These are phyloP conservation scores for Euphorbia schlechtendalii DNA, from an alignment of 441 rosid species.

Conservation along the genomic window DNA sequence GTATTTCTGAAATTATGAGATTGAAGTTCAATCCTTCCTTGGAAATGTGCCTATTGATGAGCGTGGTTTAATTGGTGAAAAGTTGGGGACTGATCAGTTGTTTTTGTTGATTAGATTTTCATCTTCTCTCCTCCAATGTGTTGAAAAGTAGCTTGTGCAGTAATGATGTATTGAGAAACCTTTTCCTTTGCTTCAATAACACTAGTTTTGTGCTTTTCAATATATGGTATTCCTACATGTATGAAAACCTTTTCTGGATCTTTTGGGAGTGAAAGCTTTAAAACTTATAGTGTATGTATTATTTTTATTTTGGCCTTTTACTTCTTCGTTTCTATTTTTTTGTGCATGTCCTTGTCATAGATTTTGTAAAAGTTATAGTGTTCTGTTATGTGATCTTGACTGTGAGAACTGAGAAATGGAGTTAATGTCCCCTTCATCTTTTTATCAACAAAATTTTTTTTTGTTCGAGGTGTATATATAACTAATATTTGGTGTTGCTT, in stretches of 20 bases:
- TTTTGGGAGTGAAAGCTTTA: no score
- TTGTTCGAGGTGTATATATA: no score
- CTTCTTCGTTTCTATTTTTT: neutral
- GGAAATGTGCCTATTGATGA: neutral
- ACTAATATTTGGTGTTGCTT: slow-evolving; percentile 15
- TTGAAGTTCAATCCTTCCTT: neutral
- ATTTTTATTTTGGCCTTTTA: no score
- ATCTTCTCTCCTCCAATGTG: neutral
- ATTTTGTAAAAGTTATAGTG: neutral
- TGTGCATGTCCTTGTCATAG: neutral
- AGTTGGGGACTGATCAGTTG: neutral
- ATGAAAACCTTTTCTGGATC: neutral
- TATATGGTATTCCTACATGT: neutral
- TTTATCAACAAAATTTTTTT: neutral
- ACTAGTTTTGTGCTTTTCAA: neutral
- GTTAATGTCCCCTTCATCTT: neutral
- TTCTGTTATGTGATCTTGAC: neutral
- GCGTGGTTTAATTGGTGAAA: neutral
- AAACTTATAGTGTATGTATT: no score
- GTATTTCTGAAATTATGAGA: neutral
- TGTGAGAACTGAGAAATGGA: no score
- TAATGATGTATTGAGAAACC: neutral
- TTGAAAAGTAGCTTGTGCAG: neutral
- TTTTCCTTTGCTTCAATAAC: neutral
- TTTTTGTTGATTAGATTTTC: neutral